These are phyloP conservation scores for Hypoxylon perforatum DNA, from an alignment of 495 filamentous ascomycete species.

Conservation along the genomic window DNA sequence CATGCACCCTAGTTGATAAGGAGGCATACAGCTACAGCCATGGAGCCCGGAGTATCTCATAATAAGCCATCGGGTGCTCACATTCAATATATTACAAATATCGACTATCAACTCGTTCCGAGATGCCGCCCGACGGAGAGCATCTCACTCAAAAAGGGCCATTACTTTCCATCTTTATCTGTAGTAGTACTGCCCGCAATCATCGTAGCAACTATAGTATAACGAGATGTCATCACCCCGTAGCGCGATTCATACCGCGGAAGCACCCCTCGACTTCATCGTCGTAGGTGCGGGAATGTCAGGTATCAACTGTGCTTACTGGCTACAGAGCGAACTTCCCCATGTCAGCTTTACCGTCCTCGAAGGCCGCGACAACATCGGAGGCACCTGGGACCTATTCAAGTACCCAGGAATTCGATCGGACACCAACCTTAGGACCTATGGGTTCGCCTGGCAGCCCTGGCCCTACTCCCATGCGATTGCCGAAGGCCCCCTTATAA, in stretches of 20 bases:
- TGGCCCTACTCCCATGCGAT: slow-evolving; percentile 70
- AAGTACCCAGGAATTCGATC: slow-evolving; percentile 75
- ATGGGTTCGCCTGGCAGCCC: slow-evolving; percentile 75
- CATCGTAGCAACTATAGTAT: no score
- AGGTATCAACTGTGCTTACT: slow-evolving; percentile 79
- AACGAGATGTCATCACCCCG: no score
- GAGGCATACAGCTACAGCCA: no score
- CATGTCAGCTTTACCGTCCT: slow-evolving; percentile 68
- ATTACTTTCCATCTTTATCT: not conserved
- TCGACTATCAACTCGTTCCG: no score
- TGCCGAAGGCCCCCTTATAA: slow-evolving; percentile 68
- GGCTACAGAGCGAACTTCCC: slow-evolving; percentile 70
- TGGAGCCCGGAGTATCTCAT: no score
- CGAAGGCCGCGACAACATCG: slow-evolving; percentile 69
- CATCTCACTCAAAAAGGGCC: not conserved
- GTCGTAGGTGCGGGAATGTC: slow-evolving; percentile 80
- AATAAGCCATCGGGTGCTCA: no score
- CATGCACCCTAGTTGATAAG: no score
- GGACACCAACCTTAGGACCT: slow-evolving; percentile 73
- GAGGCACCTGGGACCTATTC: slow-evolving; percentile 81
- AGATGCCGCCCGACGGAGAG: no score
- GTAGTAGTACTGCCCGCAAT: no score
- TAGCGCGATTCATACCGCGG: no score
- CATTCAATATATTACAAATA: no score
- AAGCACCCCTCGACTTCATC: slow-evolving; percentile 75